Percentiles rank a stretch among this genome's conserved stretches.
Conservation (phyloP, 2,329 filamentous ascomycete species). For the Arthrobotrys iridis region DNA sequence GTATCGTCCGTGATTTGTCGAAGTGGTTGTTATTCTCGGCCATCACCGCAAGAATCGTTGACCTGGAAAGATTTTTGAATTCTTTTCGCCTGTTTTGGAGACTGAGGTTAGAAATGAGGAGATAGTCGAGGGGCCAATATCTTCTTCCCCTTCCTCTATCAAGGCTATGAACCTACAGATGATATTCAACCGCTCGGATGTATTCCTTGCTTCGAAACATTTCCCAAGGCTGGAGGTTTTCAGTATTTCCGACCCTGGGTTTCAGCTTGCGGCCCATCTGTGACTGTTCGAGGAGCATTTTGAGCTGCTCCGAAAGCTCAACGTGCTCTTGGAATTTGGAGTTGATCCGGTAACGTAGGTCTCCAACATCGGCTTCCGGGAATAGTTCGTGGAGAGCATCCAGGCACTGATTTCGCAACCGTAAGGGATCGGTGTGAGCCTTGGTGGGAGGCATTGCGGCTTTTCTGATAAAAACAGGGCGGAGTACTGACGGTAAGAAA, state of each 20-base stretch:
- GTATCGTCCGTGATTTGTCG: slow-evolving; percentile 74
- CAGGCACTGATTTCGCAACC: slow-evolving; percentile 29
- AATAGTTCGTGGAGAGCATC: slow-evolving; percentile 47
- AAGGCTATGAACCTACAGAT: slow-evolving; percentile 68
- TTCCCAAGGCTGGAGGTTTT: slow-evolving; percentile 67
- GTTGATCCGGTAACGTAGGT: slow-evolving; percentile 79
- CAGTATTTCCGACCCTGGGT: slow-evolving; percentile 61
- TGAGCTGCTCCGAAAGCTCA: slow-evolving; percentile 75
- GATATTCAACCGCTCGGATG: slow-evolving; percentile 73
- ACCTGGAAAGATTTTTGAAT: slow-evolving; percentile 44
- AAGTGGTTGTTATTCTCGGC: slow-evolving; percentile 85
- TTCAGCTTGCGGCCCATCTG: slow-evolving; percentile 57
- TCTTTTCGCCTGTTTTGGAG: slow-evolving; percentile 21
- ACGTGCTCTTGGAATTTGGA: slow-evolving; percentile 80
- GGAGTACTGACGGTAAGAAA: not conserved
- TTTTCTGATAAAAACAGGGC: not conserved
- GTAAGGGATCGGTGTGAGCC: not conserved
- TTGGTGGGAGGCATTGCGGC: slow-evolving; percentile 16
- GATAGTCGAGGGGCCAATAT: not conserved
- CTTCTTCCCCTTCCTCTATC: no score
- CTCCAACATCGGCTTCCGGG: slow-evolving; percentile 70
- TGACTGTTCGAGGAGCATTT: slow-evolving; percentile 76
- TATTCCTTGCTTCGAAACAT: slow-evolving; percentile 75
- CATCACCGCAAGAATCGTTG: slow-evolving; percentile 77
- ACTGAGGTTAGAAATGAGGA: not conserved